phyloP scores from a whole-genome alignment of 129 eudicot species.

The Pseudognaphalium luteoalbum region DNA sequence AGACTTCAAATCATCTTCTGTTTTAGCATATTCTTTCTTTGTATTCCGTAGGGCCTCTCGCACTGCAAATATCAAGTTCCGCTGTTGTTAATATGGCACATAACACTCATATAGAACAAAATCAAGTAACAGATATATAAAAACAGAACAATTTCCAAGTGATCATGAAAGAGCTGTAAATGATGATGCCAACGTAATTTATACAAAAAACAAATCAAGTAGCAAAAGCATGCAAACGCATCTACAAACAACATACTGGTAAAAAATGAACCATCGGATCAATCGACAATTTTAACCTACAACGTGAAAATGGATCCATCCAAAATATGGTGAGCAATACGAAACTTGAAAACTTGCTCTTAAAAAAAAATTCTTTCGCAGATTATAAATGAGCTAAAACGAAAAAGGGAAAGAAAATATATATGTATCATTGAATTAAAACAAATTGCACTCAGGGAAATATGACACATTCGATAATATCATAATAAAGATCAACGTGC shows the following conservation, averaged over 20 bases:
- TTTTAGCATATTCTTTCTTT: constrained; percentile 88
- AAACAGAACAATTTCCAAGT: constrained; percentile 16
- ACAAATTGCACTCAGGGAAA: not conserved
- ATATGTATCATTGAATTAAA: not conserved
- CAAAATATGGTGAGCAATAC: not conserved
- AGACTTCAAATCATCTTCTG: constrained; percentile 97
- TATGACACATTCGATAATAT: not conserved
- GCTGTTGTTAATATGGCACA: constrained; percentile 16
- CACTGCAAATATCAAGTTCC: constrained; percentile 47
- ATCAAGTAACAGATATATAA: not conserved
- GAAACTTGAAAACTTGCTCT: not conserved
- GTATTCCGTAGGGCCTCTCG: constrained; percentile 65
- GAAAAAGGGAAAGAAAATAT: not conserved
- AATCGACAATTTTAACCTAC: constrained; percentile 10
- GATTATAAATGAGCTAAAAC: not conserved
- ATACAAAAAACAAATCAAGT: not conserved
- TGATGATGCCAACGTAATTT: not conserved
- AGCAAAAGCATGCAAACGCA: not conserved
- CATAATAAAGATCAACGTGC: not conserved
- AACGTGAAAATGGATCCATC: not conserved
- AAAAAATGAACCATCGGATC: not conserved
- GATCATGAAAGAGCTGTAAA: constrained; percentile 7
- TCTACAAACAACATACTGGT: not conserved
- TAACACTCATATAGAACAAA: not conserved
- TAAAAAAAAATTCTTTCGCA: not conserved